Base-by-base conservation (phyloP, 768 basidiomycete genomes). In the Tylopilus balloui region DNA sequence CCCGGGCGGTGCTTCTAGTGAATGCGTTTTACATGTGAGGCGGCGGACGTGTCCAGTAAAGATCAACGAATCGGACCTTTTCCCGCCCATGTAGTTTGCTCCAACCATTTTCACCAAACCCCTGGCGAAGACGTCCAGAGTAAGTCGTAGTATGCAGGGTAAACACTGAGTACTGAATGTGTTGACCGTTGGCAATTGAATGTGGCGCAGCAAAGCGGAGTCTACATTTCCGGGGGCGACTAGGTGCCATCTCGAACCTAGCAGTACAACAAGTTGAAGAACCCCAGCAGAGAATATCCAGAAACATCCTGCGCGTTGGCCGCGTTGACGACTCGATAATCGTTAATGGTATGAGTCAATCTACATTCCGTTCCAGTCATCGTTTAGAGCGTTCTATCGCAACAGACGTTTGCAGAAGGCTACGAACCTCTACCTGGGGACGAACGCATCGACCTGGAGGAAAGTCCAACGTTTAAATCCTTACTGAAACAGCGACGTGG, bases 51-150 rank as follows among this genome's bases (percentile, higher is more conserved):
- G 20, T 13, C 25, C 36, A 25, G 31, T 28, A 32, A 20, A 20
- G 35, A 14, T 34, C 34, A 7, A n/a, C n/a, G 34, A 48, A 45
- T 17, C 65, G 29, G 41, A 82, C 84, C 81, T 74, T 69, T 78
- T 83, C 12, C 85, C 85, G 20, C 85, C 85, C 83, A 84, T 86
- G 53, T 86, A 87, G 57, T 87, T 87, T 25, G 83, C 85, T 6
- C 85, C 84, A 19, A 69, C 68, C 83, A 85, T 84, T 41, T 21
- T 47, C 19, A 38, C 20, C n/a, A 42, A 10, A 20, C 8, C 23
- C 13, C 35, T 3, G 17, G 29, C n/a, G 12, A 37, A 32, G 17
- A 38, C 21, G 25, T 24, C 17, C 12, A 55, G 28, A 28, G 25
- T 24, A 10, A 9, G 34, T n/a, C 17, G 34, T 34, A 17, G 17